Evolutionary conservation across 1,139 yeast genomes (phyloP).

Genomic region (Geotrichum aggregatum): DNA sequence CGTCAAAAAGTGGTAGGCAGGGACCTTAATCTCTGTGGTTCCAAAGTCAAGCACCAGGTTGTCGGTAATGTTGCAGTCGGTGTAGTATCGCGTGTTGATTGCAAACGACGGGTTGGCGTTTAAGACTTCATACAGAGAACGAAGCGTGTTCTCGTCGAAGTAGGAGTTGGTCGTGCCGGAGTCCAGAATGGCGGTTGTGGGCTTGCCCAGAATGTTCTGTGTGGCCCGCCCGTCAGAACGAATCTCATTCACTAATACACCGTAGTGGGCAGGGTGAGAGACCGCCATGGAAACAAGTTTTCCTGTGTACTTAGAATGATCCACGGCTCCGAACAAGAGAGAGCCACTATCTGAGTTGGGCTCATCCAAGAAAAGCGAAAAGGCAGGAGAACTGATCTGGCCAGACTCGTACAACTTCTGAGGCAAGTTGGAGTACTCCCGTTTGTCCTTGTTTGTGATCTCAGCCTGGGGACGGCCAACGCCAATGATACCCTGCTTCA

Average conservation of each 20-base stretch:
- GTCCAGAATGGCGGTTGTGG: slow-evolving; percentile 52
- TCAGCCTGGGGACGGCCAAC: slow-evolving; percentile 48
- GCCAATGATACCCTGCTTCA: slow-evolving; percentile 51
- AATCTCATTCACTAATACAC: slow-evolving; percentile 45
- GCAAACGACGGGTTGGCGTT: slow-evolving; percentile 41
- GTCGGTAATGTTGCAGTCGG: slow-evolving; percentile 40
- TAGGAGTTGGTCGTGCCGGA: slow-evolving; percentile 64
- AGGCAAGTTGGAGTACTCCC: slow-evolving; percentile 41
- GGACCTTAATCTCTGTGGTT: slow-evolving; percentile 40
- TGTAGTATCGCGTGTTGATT: slow-evolving; percentile 38
- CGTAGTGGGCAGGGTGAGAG: slow-evolving; percentile 46
- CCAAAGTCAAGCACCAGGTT: slow-evolving; percentile 49
- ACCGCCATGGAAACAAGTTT: slow-evolving; percentile 32
- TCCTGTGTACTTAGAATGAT: slow-evolving; percentile 47
- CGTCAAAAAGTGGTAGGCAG: slow-evolving; percentile 45
- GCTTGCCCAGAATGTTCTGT: slow-evolving; percentile 33
- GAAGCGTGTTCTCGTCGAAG: slow-evolving; percentile 46
- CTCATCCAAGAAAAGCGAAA: slow-evolving; percentile 39
- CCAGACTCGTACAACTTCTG: slow-evolving; percentile 43
- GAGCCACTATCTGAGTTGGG: slow-evolving; percentile 38
- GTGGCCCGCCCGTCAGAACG: slow-evolving; percentile 40
- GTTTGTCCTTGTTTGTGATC: slow-evolving; percentile 27
- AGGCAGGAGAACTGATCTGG: slow-evolving; percentile 41
- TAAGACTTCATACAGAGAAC: slow-evolving; percentile 32
- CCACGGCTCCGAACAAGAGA: slow-evolving; percentile 51